Evolutionary conservation across 352 stramenopile species (phyloP), one percentile per base, ranked within the genome.

Genomic region (Albugo laibachii): DNA sequence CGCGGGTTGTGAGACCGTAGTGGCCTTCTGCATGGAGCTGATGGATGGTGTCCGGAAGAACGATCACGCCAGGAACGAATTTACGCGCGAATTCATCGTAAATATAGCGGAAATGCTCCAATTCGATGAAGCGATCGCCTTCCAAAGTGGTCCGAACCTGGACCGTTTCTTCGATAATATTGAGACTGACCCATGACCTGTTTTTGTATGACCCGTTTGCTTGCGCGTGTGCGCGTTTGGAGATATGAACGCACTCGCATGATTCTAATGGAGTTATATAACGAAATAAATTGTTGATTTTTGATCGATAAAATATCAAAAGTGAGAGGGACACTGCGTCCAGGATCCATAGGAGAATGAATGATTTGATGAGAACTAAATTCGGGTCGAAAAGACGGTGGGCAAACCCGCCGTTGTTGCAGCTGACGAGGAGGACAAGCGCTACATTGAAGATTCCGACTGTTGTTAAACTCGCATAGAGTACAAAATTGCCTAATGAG

Each of bases 201-300:
- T 31, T 31, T 1, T 58, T 57, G 13, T 68, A 52, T 12, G 38
- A 49, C 24, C 24, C 24, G 24, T 31, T 31, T 31, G 24, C 3
- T 31, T 3, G 24, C 24, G 3, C 24, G 24, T 31, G 24, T 31
- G 8, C 8, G 8, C 24, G 24, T 46, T 84, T 81, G 57, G 64
- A 66, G 50, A 84, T 69, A 47, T 62, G 56, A 18, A 82, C 69
- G 49, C 56, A 69, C 45, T 69, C 53, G 50, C 65, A 77, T 1
- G 50, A 55, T 36, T 64, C 59, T 38, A 81, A 45, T 5, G 61
- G 42, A 19, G 38, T 8, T 24, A 24, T 8, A 37, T 65, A 56
- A 14, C 69, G 62, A 54, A 82, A 84, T 44, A 76, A 84, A 54
- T 84, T 80, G 54, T 63, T 36, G 5, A 84, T 47, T 34, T 69